phyloP scores from a whole-genome alignment of 2,329 filamentous ascomycete species.

The Aspergillus neoniger region DNA sequence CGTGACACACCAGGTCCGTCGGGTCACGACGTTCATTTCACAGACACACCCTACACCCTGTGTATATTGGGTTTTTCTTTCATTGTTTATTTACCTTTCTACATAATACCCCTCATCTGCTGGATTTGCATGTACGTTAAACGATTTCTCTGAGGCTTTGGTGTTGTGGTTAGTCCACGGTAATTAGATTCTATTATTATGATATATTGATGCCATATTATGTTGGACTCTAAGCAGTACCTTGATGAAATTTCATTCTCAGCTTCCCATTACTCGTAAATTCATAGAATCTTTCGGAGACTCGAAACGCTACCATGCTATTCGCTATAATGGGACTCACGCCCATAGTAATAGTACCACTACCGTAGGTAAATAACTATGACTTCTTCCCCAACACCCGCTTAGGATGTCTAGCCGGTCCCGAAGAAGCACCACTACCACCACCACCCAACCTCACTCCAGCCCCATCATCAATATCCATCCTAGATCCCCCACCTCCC shows the following conservation, averaged over 20 bases:
- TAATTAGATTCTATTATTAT: conserved; percentile 17
- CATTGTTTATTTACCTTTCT: conserved; percentile 22
- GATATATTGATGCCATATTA: conserved; percentile 1
- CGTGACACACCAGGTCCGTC: not conserved
- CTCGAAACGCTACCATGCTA: not conserved
- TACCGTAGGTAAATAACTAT: conserved; percentile 15
- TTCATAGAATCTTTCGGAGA: not conserved
- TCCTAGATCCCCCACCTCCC: conserved; percentile 31
- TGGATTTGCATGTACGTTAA: conserved; percentile 34
- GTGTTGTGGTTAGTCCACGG: conserved; percentile 21
- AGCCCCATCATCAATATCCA: conserved; percentile 44
- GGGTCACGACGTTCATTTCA: conserved; percentile 16
- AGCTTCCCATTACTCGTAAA: not conserved
- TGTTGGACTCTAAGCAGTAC: not conserved
- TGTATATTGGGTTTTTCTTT: conserved; percentile 26
- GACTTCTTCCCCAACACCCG: conserved; percentile 40
- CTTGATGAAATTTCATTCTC: no score
- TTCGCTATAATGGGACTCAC: not conserved
- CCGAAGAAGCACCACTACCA: conserved; percentile 12
- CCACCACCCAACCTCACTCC: conserved; percentile 26
- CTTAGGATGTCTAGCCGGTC: conserved; percentile 34
- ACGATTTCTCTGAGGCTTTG: conserved; percentile 28
- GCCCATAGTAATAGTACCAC: not conserved
- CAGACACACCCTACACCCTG: conserved; percentile 12
- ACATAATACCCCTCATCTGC: conserved; percentile 38